Conservation (phyloP, 2,329 filamentous ascomycete species). For the Septoria linicola region DNA sequence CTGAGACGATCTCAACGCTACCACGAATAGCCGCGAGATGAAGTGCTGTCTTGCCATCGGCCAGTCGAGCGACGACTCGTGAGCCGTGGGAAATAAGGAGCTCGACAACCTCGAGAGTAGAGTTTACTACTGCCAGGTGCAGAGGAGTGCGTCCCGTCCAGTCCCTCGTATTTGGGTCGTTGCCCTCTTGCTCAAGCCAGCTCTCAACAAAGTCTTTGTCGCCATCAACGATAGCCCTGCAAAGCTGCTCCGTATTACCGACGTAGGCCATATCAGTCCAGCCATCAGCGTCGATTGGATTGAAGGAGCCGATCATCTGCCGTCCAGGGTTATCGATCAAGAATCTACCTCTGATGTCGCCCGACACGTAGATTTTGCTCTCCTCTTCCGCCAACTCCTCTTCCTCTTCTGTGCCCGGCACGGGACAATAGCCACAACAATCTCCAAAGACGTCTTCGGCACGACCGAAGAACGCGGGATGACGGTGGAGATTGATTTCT, state of each 20-base stretch:
- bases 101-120: constrained; percentile 68
- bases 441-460: constrained; percentile 73
- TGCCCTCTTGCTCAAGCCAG: constrained; percentile 66
- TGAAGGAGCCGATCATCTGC: constrained; percentile 71
- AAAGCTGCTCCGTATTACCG: constrained; percentile 72
- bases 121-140: constrained; percentile 70
- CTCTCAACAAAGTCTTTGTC: constrained; percentile 68
- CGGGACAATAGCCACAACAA: constrained; percentile 77
- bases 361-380: constrained; percentile 72
- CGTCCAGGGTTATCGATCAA: constrained; percentile 78
- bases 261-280: constrained; percentile 93
- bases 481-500: constrained; percentile 73
- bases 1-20: constrained; percentile 65
- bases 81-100: constrained; percentile 70
- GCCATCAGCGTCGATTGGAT: constrained; percentile 76
- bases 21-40: constrained; percentile 76
- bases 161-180: constrained; percentile 71
- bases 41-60: constrained; percentile 78
- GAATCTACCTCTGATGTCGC: constrained; percentile 61
- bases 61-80: constrained; percentile 69
- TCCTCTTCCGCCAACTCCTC: constrained; percentile 69
- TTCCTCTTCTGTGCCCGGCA: constrained; percentile 68
- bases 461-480: constrained; percentile 80
- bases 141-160: constrained; percentile 76
- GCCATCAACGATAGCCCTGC: constrained; percentile 75